Base-by-base conservation (phyloP, 169 alveolate species). In the Theileria equi region DNA sequence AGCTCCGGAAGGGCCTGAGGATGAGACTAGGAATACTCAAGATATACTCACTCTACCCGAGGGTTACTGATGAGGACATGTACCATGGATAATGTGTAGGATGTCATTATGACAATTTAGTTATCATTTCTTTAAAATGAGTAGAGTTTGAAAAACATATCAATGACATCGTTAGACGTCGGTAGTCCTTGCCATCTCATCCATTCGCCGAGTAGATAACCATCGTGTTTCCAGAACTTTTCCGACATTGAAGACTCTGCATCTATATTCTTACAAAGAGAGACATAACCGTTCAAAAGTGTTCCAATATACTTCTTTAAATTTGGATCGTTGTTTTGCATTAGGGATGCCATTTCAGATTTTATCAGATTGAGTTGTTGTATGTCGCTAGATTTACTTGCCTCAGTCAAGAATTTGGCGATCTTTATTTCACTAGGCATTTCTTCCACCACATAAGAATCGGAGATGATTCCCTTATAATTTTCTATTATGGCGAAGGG, bases 21-120 rank as follows among this genome's bases (percentile, higher is more conserved):
- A n/a, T n/a, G n/a, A n/a, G n/a, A n/a, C n/a, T 74, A 19, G 84
- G 55, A 7, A 74, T 74, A 17, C 61, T 74, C 21, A 74, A 74
- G 59, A 47, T 74, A 6, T 74, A 64, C 69, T 52, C 62, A 17
- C 53, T 74, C 34, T 74, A 40, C 38, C 84, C 84, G 10, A 40
- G 44, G 13, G 38, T 17, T 8, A 34, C 65, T 5, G 80, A 74
- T 23, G n/a, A n/a, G n/a, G n/a, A n/a, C n/a, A n/a, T n/a, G n/a
- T n/a, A n/a, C n/a, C n/a, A n/a, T n/a, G n/a, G n/a, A n/a, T n/a
- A n/a, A n/a, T n/a, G n/a, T n/a, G n/a, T n/a, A n/a, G n/a, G n/a
- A n/a, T n/a, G n/a, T n/a, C n/a, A n/a, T n/a, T n/a, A n/a, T n/a
- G n/a, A n/a, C n/a, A n/a, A n/a, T n/a, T n/a, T n/a, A 38, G n/a